Evolutionary conservation across 306 rosid species (phyloP).

Genomic region (Crotalaria pallida): DNA sequence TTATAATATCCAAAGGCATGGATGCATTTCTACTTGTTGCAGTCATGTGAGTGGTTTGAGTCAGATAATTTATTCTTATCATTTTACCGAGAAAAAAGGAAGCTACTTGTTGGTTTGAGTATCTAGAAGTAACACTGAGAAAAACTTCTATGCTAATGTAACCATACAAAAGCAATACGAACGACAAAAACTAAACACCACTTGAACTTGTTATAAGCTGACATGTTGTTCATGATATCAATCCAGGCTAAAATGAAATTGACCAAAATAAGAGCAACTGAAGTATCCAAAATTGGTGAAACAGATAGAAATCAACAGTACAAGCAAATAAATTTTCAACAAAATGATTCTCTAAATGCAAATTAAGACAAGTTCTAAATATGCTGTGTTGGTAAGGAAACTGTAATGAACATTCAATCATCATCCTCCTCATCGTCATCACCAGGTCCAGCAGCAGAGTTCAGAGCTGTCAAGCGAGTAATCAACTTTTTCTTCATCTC

Average conservation of each 20-base stretch:
- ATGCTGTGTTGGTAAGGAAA: neutral
- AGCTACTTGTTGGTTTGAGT: no score
- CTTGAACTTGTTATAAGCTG: neutral
- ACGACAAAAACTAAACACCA: neutral
- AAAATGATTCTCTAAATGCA: neutral
- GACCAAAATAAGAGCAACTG: neutral
- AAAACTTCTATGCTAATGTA: no score
- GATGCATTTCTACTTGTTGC: no score
- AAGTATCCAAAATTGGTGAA: conserved; percentile 15
- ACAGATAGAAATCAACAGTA: neutral
- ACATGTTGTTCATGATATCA: neutral
- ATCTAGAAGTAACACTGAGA: no score
- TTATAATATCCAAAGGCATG: no score
- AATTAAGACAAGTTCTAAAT: neutral
- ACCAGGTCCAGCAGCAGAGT: conserved; percentile 39
- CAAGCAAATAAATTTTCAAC: conserved; percentile 1
- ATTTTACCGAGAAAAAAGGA: no score
- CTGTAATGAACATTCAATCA: conserved; percentile 11
- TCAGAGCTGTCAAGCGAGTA: conserved; percentile 51
- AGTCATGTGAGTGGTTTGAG: no score
- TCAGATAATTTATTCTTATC: no score
- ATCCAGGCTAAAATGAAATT: conserved; percentile 2
- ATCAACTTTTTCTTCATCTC: conserved; percentile 55
- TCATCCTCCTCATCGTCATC: conserved; percentile 50
- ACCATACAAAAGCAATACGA: no score